Conservation (phyloP, 441 rosid genomes). For the Omphalea diandra region DNA sequence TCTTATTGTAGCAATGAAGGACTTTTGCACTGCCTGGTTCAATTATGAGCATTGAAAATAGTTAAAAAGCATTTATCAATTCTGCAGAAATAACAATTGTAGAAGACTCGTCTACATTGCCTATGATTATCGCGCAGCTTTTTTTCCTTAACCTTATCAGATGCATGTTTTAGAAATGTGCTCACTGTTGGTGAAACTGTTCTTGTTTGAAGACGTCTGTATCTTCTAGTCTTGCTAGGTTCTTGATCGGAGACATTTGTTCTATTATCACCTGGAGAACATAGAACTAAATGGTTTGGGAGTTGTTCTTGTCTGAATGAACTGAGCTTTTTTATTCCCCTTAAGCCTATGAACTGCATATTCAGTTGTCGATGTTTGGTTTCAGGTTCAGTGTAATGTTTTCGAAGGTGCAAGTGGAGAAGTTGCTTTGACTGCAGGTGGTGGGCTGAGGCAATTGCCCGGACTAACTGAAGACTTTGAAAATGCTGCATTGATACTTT, state of each 20-base stretch:
- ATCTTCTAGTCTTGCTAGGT: neutral
- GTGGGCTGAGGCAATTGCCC: constrained; percentile 87
- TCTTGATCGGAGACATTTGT: constrained; percentile 6
- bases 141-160: constrained; percentile 8
- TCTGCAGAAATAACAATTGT: neutral
- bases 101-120: neutral
- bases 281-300: neutral
- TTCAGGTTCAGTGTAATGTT: constrained; percentile 90
- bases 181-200: neutral
- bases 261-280: neutral
- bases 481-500: constrained; percentile 86
- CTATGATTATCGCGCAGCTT: constrained; percentile 2
- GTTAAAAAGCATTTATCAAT: neutral
- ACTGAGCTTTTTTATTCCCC: neutral
- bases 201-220: neutral
- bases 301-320: neutral
- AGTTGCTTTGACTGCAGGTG: constrained; percentile 86
- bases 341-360: neutral
- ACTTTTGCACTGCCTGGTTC: neutral
- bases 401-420: constrained; percentile 88
- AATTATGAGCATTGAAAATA: neutral
- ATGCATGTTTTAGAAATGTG: neutral
- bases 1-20: neutral
- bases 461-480: constrained; percentile 72
- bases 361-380: constrained; percentile 26